These are phyloP conservation scores for Rhodosporidiobolus sp. DNA, from an alignment of 768 basidiomycete genomes.

Conservation along the genomic window DNA sequence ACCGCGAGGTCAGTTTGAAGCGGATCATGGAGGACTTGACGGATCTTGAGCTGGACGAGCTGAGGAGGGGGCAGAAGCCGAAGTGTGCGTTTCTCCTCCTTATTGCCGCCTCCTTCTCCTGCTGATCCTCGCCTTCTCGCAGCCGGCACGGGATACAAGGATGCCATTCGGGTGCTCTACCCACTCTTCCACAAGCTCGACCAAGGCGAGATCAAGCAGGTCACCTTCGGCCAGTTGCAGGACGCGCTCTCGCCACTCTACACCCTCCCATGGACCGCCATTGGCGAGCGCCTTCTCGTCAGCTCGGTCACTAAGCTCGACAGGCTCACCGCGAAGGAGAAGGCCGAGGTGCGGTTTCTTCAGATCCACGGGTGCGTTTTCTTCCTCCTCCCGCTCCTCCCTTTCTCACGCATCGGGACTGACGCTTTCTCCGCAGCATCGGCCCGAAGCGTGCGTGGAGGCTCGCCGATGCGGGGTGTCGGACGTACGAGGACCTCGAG, in stretches of 20 bases:
- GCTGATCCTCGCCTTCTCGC: no score
- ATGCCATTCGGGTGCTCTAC: slow-evolving; percentile 10
- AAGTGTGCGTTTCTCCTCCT: slow-evolving; percentile 3
- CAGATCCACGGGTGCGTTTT: slow-evolving; percentile 14
- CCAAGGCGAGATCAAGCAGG: neutral
- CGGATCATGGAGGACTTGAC: slow-evolving; percentile 30
- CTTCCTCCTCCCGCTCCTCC: neutral
- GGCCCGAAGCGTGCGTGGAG: slow-evolving; percentile 23
- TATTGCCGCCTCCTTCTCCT: neutral
- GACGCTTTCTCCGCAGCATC: slow-evolving; percentile 16
- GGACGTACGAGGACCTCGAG: slow-evolving; percentile 21
- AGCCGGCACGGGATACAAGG: neutral
- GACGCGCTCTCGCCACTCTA: slow-evolving; percentile 7
- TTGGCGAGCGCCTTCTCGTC: slow-evolving; percentile 9
- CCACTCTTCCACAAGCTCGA: slow-evolving; percentile 27
- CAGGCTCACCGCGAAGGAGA: neutral
- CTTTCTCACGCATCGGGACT: neutral
- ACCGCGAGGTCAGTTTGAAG: slow-evolving; percentile 5
- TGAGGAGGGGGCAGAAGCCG: neutral
- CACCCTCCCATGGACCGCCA: slow-evolving; percentile 15
- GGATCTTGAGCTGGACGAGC: slow-evolving; percentile 28
- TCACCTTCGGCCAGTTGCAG: slow-evolving; percentile 20
- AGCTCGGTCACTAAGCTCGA: neutral
- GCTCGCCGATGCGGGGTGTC: slow-evolving; percentile 14
- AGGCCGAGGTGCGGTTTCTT: slow-evolving; percentile 18